These are phyloP conservation scores for Monosporascus sp. DNA, from an alignment of 2,329 filamentous ascomycete species.

Conservation along the genomic window DNA sequence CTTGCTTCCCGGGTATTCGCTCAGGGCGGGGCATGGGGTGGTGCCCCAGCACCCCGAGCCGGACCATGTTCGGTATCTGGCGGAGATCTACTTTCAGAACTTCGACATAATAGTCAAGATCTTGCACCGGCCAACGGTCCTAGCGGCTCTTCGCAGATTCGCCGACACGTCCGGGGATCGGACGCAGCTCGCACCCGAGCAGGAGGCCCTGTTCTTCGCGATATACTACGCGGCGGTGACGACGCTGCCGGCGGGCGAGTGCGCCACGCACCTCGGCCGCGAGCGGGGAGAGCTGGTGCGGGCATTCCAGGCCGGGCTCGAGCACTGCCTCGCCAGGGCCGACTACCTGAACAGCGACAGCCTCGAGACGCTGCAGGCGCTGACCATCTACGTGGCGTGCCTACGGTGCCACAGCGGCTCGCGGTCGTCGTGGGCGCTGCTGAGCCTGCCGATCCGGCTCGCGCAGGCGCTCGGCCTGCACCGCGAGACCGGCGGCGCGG, in stretches of 20 bases:
- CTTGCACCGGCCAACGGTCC: conserved; percentile 36
- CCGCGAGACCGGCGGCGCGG: conserved; percentile 31
- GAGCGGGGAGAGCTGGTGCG: conserved; percentile 26
- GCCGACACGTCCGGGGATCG: conserved; percentile 21
- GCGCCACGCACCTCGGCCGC: conserved; percentile 27
- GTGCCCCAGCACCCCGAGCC: conserved; percentile 29
- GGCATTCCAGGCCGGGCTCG: conserved; percentile 28
- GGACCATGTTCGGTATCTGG: conserved; percentile 31
- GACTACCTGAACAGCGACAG: conserved; percentile 37
- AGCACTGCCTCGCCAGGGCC: conserved; percentile 34
- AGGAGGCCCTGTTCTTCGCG: conserved; percentile 34
- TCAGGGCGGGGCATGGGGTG: conserved; percentile 2
- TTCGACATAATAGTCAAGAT: conserved; percentile 40
- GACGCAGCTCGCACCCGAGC: conserved; percentile 14
- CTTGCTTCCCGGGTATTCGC: conserved; percentile 22
- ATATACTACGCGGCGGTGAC: conserved; percentile 37
- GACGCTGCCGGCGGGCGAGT: conserved; percentile 27
- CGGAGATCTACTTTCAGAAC: conserved; percentile 31
- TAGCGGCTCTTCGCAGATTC: conserved; percentile 26
- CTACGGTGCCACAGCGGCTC: conserved; percentile 31
- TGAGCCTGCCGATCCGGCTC: conserved; percentile 36
- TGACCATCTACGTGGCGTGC: conserved; percentile 36
- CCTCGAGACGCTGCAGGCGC: conserved; percentile 35
- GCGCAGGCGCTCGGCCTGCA: conserved; percentile 38
- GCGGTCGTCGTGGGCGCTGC: conserved; percentile 36